Conservation (phyloP, 306 rosid species). For the Quercus rubra region DNA sequence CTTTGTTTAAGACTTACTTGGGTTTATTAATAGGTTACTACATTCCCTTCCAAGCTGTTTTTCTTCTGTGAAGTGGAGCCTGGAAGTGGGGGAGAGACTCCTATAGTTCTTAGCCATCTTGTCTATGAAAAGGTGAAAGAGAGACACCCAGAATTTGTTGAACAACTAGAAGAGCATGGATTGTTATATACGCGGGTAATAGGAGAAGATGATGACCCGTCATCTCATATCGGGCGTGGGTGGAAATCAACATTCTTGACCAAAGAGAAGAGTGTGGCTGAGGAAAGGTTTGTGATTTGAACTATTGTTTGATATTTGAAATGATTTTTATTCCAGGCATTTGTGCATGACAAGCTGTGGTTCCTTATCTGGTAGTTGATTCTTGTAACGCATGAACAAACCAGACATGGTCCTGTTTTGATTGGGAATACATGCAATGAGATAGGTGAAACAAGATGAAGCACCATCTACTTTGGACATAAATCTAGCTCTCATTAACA, state of each 20-base stretch:
- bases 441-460: background rate
- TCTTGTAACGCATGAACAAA: background rate
- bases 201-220: conserved; percentile 74
- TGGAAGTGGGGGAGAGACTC: conserved; percentile 80
- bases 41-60: conserved; percentile 72
- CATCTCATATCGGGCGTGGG: conserved; percentile 88
- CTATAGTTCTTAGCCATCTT: conserved; percentile 74
- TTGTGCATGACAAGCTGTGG: background rate
- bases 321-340: background rate
- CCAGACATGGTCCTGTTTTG: background rate
- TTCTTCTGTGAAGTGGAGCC: conserved; percentile 93
- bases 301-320: background rate
- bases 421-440: background rate
- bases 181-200: conserved; percentile 66
- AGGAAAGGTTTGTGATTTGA: conserved; percentile 52
- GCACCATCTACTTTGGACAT: no score
- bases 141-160: conserved; percentile 68
- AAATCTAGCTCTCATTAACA: no score
- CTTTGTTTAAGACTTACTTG: background rate
- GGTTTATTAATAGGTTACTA: conserved; percentile 54
- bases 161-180: conserved; percentile 62
- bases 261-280: conserved; percentile 60
- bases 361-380: no score
- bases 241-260: conserved; percentile 96
- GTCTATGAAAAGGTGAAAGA: conserved; percentile 70